Percentiles rank a stretch among this genome's conserved stretches.
Evolutionary conservation across 352 stramenopile species (phyloP).

Genomic region (Aphanomyces invadans): DNA sequence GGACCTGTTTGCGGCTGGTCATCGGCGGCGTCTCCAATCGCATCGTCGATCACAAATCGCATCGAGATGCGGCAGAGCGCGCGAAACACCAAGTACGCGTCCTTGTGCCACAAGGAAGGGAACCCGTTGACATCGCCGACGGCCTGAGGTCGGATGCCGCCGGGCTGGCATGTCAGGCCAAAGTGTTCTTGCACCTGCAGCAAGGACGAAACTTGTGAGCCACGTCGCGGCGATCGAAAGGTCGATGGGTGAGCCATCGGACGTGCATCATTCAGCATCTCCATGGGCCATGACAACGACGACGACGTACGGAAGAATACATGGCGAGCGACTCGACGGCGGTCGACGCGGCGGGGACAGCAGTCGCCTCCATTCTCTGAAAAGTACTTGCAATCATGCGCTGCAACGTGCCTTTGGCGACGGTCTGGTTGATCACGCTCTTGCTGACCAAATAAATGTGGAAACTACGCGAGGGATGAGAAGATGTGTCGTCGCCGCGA

Average conservation of each 20-base stretch:
- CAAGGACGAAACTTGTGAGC: too few species aligned
- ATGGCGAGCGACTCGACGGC: neutral
- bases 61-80: conserved; percentile 91
- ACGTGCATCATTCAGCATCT: too few species aligned
- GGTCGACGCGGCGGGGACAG: neutral
- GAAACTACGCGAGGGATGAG: conserved; percentile 40
- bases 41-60: conserved; percentile 90
- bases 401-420: conserved; percentile 94
- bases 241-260: too few species aligned
- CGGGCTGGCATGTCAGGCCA: neutral
- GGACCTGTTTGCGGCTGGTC: conserved; percentile 14
- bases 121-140: conserved; percentile 39
- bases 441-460: conserved; percentile 93
- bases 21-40: conserved; percentile 21
- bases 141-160: neutral
- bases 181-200: neutral
- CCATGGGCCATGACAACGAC: neutral
- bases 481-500: neutral
- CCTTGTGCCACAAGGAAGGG: conserved; percentile 94
- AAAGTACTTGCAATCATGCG: conserved; percentile 96
- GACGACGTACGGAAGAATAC: neutral
- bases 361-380: conserved; percentile 87
- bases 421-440: conserved; percentile 93
- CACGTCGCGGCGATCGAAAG: too few species aligned
- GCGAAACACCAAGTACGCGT: conserved; percentile 97